These are phyloP conservation scores for Cercophora sp. DNA, from an alignment of 495 filamentous ascomycete genomes.

Conservation along the genomic window DNA sequence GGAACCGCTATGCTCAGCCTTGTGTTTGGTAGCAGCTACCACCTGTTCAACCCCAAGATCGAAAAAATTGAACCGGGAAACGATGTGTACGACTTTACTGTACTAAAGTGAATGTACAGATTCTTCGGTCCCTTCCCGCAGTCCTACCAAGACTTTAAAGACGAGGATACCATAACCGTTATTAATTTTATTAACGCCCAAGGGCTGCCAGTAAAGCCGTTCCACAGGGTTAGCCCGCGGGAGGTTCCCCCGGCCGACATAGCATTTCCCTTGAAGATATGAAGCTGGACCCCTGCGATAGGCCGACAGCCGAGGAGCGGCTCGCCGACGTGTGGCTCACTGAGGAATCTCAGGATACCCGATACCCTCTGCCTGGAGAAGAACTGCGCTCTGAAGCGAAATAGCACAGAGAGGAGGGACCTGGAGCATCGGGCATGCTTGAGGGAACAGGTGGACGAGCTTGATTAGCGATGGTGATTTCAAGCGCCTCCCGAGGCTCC, in stretches of 20 bases:
- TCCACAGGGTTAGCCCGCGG: constrained; percentile 5
- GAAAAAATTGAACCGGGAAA: constrained; percentile 29
- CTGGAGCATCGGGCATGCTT: constrained; percentile 3
- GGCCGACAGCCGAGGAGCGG: constrained; percentile 17
- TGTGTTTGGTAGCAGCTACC: constrained; percentile 36
- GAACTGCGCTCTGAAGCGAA: constrained; percentile 2
- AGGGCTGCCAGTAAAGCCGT: constrained; percentile 19
- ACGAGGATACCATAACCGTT: constrained; percentile 17
- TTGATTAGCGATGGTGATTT: background rate
- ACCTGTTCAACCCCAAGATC: constrained; percentile 40
- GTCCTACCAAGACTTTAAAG: constrained; percentile 31
- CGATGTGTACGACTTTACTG: constrained; percentile 39
- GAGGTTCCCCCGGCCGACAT: constrained; percentile 11
- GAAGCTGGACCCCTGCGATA: constrained; percentile 18
- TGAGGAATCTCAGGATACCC: constrained; percentile 18
- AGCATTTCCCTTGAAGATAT: constrained; percentile 15
- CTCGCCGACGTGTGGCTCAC: constrained; percentile 17
- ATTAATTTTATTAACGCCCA: constrained; percentile 21
- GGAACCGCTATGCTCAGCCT: constrained; percentile 39
- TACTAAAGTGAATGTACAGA: constrained; percentile 36
- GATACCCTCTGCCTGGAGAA: constrained; percentile 12
- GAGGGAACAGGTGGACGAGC: constrained; percentile 1
- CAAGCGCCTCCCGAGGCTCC: background rate
- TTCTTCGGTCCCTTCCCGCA: constrained; percentile 43
- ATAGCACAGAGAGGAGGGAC: background rate